A percentile compares a stretch with the other conserved stretches of the same genome.
phyloP scores from a whole-genome alignment of 306 rosid genomes.

The Vigna hirtella region DNA sequence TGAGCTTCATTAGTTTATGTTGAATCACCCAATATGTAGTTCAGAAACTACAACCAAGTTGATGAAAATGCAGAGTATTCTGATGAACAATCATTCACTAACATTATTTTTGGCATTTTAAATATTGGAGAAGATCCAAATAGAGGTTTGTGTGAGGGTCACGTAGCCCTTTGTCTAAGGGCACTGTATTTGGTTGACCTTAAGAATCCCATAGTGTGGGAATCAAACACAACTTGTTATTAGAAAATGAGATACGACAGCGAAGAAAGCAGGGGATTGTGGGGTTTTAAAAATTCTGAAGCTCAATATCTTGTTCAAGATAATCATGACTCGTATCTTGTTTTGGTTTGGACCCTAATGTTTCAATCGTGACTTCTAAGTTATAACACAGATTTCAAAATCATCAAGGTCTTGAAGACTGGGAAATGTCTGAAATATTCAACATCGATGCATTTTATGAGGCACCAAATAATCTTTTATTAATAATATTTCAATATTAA shows the following conservation, averaged over 20 bases:
- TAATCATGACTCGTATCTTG: constrained; percentile 22
- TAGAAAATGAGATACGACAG: constrained; percentile 28
- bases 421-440: constrained; percentile 47
- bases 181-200: constrained; percentile 43
- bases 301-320: constrained; percentile 40
- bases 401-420: background rate
- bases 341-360: constrained; percentile 20
- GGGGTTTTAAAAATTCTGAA: constrained; percentile 24
- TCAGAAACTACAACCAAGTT: constrained; percentile 42
- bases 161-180: constrained; percentile 30
- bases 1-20: background rate
- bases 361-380: background rate
- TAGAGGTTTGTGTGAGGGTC: constrained; percentile 29
- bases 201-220: constrained; percentile 40
- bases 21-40: background rate
- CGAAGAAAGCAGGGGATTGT: constrained; percentile 28
- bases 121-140: background rate
- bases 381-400: background rate
- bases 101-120: background rate
- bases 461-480: background rate
- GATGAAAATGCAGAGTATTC: background rate
- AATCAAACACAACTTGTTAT: constrained; percentile 30
- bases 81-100: background rate
- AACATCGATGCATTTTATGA: constrained; percentile 29
- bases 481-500: no score